Evolutionary conservation across 129 eudicot genomes (phyloP).

Genomic region (sunflower (Helianthus annuus)): DNA sequence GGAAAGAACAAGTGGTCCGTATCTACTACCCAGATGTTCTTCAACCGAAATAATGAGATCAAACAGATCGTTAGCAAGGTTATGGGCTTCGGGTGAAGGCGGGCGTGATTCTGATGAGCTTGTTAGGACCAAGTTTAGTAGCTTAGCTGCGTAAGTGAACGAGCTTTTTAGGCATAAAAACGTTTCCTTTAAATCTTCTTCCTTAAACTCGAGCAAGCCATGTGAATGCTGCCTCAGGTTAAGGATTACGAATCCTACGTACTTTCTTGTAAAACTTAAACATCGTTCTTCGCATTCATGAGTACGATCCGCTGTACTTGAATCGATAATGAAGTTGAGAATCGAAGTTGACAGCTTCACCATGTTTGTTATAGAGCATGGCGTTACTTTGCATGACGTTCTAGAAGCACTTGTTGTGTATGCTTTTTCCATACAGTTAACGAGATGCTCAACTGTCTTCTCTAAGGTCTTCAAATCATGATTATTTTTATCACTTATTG

Average conservation of each 20-base stretch:
- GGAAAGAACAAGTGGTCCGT: slow-evolving; percentile 56
- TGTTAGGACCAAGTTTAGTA: slow-evolving; percentile 57
- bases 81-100: slow-evolving; percentile 38
- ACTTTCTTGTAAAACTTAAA: slow-evolving; percentile 53
- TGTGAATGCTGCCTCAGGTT: slow-evolving; percentile 43
- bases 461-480: slow-evolving; percentile 46
- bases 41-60: slow-evolving; percentile 59
- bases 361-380: slow-evolving; percentile 46
- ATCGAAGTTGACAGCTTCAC: slow-evolving; percentile 68
- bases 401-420: slow-evolving; percentile 31
- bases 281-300: slow-evolving; percentile 45
- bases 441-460: slow-evolving; percentile 66
- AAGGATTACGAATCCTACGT: slow-evolving; percentile 45
- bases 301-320: slow-evolving; percentile 40
- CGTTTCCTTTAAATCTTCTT: slow-evolving; percentile 60
- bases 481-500: slow-evolving; percentile 26
- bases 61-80: slow-evolving; percentile 60
- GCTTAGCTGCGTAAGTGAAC: slow-evolving; percentile 87
- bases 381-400: slow-evolving; percentile 33
- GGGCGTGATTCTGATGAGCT: slow-evolving; percentile 41
- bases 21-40: slow-evolving; percentile 58
- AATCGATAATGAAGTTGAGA: slow-evolving; percentile 71
- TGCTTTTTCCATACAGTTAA: slow-evolving; percentile 49
- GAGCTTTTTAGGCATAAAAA: slow-evolving; percentile 71
- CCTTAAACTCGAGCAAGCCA: slow-evolving; percentile 47